phyloP scores from a whole-genome alignment of 2,329 filamentous ascomycete genomes.

The Bipolaris cookei region DNA sequence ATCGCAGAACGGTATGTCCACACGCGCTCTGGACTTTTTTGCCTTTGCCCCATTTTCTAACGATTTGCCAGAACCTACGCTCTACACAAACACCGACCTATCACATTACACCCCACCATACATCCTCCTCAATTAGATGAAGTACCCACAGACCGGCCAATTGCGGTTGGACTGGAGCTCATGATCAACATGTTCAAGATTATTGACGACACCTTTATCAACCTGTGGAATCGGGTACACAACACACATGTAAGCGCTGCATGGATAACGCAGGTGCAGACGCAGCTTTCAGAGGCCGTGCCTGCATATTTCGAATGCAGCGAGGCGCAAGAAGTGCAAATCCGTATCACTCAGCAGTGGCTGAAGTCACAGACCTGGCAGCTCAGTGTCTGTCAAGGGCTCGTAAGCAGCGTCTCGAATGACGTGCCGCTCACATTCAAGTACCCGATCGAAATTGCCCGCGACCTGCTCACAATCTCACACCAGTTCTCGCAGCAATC shows the following conservation, averaged over 20 bases:
- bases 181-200: constrained; percentile 67
- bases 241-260: constrained; percentile 53
- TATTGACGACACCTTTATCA: constrained; percentile 68
- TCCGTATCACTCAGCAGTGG: constrained; percentile 74
- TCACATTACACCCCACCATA: constrained; percentile 66
- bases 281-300: constrained; percentile 60
- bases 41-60: constrained; percentile 8
- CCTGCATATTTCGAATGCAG: constrained; percentile 64
- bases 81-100: constrained; percentile 67
- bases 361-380: constrained; percentile 75
- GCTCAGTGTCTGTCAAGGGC: constrained; percentile 69
- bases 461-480: constrained; percentile 67
- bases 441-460: constrained; percentile 67
- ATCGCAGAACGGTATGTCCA: constrained; percentile 62
- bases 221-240: constrained; percentile 67
- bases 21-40: neutral
- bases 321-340: constrained; percentile 71
- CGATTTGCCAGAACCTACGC: constrained; percentile 62
- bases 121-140: constrained; percentile 59
- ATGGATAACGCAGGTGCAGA: constrained; percentile 57
- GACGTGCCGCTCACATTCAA: constrained; percentile 67
- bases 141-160: constrained; percentile 60
- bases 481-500: constrained; percentile 73
- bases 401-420: constrained; percentile 64
- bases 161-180: constrained; percentile 65